phyloP scores from a whole-genome alignment of 2,329 filamentous ascomycete species.

The Lachnellula occidentalis region DNA sequence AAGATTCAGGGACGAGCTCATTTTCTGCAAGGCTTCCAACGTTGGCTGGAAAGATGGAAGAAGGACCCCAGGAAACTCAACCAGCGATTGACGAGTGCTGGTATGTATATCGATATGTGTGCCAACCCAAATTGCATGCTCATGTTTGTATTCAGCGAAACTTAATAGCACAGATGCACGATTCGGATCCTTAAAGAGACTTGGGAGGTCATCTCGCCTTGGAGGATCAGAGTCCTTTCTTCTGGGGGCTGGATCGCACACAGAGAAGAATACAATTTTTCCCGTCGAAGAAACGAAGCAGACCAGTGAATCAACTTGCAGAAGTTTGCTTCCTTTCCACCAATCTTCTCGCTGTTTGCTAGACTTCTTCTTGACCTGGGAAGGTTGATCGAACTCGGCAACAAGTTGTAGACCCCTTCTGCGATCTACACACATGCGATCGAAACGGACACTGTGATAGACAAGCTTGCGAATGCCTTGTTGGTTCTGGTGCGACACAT shows the following conservation, averaged over 20 bases:
- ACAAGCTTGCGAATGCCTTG: conserved; percentile 33
- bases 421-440: conserved; percentile 17
- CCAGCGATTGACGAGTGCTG: conserved; percentile 33
- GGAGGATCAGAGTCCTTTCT: conserved; percentile 15
- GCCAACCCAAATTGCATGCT: conserved; percentile 20
- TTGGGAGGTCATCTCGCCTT: conserved; percentile 15
- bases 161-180: conserved; percentile 28
- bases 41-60: conserved; percentile 53
- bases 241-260: conserved; percentile 28
- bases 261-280: conserved; percentile 38
- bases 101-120: conserved; percentile 11
- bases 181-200: conserved; percentile 25
- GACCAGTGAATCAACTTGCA: conserved; percentile 45
- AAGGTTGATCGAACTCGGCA: conserved; percentile 42
- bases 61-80: conserved; percentile 59
- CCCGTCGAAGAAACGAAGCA: conserved; percentile 41
- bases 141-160: conserved; percentile 25
- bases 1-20: conserved; percentile 39
- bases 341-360: conserved; percentile 36
- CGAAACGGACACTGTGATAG: conserved; percentile 19
- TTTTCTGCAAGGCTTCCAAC: conserved; percentile 49
- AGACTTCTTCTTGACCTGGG: conserved; percentile 19
- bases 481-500: conserved; percentile 33
- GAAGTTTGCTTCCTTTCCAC: conserved; percentile 46
- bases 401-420: conserved; percentile 40